Conservation (phyloP, 257 asterid species). For the Solanum clarkiae region DNA sequence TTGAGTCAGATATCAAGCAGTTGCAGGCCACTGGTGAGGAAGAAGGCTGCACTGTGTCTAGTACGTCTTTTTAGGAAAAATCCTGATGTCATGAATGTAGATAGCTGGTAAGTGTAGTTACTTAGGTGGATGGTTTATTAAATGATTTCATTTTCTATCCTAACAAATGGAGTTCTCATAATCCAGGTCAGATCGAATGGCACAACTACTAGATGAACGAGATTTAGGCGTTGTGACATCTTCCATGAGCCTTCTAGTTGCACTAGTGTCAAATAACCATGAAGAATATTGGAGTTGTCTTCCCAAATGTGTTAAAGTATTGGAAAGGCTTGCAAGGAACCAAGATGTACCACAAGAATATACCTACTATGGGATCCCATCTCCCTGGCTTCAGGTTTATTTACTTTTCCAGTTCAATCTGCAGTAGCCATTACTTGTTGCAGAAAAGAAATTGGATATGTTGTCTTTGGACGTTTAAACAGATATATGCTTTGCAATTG, state of each 20-base stretch:
- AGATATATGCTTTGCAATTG: background rate
- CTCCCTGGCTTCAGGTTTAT: slow-evolving; percentile 99
- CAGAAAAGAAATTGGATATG: background rate
- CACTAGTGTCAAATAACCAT: slow-evolving; percentile 90
- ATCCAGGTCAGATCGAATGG: slow-evolving; percentile 95
- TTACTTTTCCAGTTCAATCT: background rate
- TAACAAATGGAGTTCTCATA: slow-evolving; percentile 2
- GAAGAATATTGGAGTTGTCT: slow-evolving; percentile 97
- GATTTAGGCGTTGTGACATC: slow-evolving; percentile 98
- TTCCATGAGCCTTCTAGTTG: slow-evolving; percentile 93
- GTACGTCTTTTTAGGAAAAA: slow-evolving; percentile 89
- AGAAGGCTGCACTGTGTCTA: slow-evolving; percentile 97
- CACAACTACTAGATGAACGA: slow-evolving; percentile 95
- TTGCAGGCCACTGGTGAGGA: slow-evolving; percentile 96
- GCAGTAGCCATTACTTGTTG: background rate
- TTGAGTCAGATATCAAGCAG: slow-evolving; percentile 78
- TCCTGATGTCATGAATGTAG: slow-evolving; percentile 95
- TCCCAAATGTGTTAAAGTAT: slow-evolving; percentile 80
- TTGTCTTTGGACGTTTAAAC: background rate
- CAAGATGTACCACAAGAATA: slow-evolving; percentile 98
- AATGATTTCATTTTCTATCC: background rate
- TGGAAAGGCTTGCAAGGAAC: slow-evolving; percentile 92
- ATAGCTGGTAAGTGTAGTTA: slow-evolving; percentile 64
- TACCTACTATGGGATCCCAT: slow-evolving; percentile 96
- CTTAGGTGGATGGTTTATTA: background rate